Base-by-base conservation (phyloP, 2,329 filamentous ascomycete species). In the Botryosphaeria dothidea region DNA sequence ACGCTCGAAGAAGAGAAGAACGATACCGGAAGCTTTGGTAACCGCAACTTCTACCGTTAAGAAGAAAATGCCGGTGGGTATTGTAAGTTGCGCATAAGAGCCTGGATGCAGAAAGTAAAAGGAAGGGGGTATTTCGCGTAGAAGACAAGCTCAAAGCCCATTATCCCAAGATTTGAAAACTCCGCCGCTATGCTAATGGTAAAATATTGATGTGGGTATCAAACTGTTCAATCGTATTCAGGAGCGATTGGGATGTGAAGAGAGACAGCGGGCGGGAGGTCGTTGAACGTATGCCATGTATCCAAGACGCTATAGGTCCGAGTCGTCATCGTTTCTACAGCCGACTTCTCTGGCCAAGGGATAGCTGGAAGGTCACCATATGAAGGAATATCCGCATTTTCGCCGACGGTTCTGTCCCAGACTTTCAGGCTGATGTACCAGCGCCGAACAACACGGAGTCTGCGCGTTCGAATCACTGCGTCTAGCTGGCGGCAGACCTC, bases 151-250 rank as follows among this genome's bases (percentile, higher is more conserved):
- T 46, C 11, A 36, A 25, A n/a, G 31, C 38, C 48, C 25, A 27
- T 31, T 64, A 56, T 64, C 38, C 38, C 38, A 64, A 64, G 19
- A 27, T 36, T n/a, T 49, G 49, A 54, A 62, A 64, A 64, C 61
- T 64, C 61, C 61, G 61, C 41, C 25, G 61, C 61, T 64, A 64
- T 64, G 61, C 61, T 25, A 21, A 56, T 64, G 36, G 43, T n/a
- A 64, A 64, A 54, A 27, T 45, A 49, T 56, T n/a, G 38, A 34
- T 21, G 9, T 34, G 61, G 61, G 61, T 64, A 64, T 64, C 61
- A 64, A 45, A 49, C 38, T 19, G 61, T 36, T 34, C 38, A 34
- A 23, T 64, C 49, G 29, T 36, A 31, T 21, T 64, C 34, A 15
- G 49, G 38, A 11, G 29, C 21, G n/a, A 21, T 21, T 15, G 61